phyloP scores from a whole-genome alignment of 257 asterid species.

The Pogostemon cablin region DNA sequence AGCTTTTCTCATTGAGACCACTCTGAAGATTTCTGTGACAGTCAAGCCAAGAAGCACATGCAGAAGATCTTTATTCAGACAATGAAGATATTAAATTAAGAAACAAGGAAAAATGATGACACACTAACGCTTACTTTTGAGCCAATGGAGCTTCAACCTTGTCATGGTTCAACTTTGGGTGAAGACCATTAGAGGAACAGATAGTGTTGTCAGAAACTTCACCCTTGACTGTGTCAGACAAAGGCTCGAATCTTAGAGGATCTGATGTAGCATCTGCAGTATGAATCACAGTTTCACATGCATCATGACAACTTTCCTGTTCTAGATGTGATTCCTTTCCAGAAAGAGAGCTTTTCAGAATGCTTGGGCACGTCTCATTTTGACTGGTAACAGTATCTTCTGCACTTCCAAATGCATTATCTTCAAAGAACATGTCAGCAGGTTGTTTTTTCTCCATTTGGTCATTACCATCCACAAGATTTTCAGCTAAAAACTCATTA shows the following conservation, averaged over 20 bases:
- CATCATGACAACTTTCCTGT: conserved; percentile 38
- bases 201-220: conserved; percentile 36
- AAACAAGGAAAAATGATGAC: conserved; percentile 8
- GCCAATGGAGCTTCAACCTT: conserved; percentile 37
- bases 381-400: conserved; percentile 35
- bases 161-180: conserved; percentile 34
- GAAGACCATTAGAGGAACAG: conserved; percentile 36
- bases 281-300: conserved; percentile 37
- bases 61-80: conserved; percentile 26
- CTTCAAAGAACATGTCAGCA: conserved; percentile 33
- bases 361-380: conserved; percentile 33
- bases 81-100: conserved; percentile 25
- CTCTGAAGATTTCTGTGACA: conserved; percentile 41
- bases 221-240: conserved; percentile 32
- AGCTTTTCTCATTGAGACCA: conserved; percentile 38
- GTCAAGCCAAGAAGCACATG: conserved; percentile 36
- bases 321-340: conserved; percentile 36
- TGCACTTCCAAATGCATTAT: conserved; percentile 32
- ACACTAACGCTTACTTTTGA: conserved; percentile 49
- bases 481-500: conserved; percentile 37
- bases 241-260: conserved; percentile 38
- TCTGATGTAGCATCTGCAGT: conserved; percentile 33
- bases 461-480: conserved; percentile 30
- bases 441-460: conserved; percentile 27
- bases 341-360: conserved; percentile 36